Base-by-base conservation (phyloP, 768 basidiomycete genomes). In the Trametes coccinea region DNA sequence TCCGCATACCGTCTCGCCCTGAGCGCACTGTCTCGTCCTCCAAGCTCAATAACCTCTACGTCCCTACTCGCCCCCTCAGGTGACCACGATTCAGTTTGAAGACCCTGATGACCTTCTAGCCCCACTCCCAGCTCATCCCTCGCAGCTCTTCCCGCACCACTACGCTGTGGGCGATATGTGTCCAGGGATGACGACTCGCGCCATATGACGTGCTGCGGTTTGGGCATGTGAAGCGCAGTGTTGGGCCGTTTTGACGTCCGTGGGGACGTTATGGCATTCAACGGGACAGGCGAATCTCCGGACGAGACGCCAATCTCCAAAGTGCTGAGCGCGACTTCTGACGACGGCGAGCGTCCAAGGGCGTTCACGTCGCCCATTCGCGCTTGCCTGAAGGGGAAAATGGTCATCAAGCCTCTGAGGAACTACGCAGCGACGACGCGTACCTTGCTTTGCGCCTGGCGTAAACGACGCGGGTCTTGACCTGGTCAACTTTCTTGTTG, bases 361-460 rank as follows among this genome's bases (percentile, higher is more conserved):
- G 11, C 34, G 34, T 37, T 11, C 34, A 6, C 34, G 5, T 37
- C 34, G 11, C 34, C 34, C 34, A 37, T 37, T 5, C 45, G 45
- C 45, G 45, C 45, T 46, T 46, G 45, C 22, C 45, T 46, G n/a
- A 4, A n/a, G n/a, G n/a, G 45, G 34, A 37, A 6, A 1, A 6
- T 11, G 6, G 5, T 37, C 34, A 37, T 6, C 11, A 11, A 37
- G 5, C 34, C 5, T 6, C 34, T 11, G 6, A 37, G 11, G 43
- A 16, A 5, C 9, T 13, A 16, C 7, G 9, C 14, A 16, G 2
- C 13, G 31, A 33, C 2, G 5, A 37, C 34, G 45, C 58, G 27
- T 27, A 88, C 86, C 89, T 80, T 16, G 86, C 86, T 71, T 90
- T 90, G 40, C 88, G 82, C 39, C 87, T 77, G 5, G 79, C 82